Evolutionary conservation across 208 protist species (phyloP).

Genomic region (Paratrypanosoma confusum): DNA sequence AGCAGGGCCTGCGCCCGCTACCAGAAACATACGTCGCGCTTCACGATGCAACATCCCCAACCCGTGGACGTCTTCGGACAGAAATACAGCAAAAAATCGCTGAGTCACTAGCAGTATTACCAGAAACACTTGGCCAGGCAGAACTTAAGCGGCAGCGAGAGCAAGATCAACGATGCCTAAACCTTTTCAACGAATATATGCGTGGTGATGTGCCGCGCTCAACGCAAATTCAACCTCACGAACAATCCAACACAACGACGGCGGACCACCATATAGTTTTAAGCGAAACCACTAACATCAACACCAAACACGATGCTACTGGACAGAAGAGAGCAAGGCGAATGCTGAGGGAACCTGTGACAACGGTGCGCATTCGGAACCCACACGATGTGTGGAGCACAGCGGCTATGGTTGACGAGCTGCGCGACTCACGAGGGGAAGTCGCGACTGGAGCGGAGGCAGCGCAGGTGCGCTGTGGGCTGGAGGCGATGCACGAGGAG

Average conservation of each 20-base stretch:
- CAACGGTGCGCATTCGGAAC: conserved; percentile 76
- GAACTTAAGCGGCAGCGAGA: conserved; percentile 46
- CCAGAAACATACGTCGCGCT: conserved; percentile 87
- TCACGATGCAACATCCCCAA: conserved; percentile 53
- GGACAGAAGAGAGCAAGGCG: neutral
- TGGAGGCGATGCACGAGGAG: conserved; percentile 67
- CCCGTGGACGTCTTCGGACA: conserved; percentile 40
- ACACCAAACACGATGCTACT: too few species aligned
- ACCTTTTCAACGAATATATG: conserved; percentile 81
- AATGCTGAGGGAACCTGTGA: conserved; percentile 6
- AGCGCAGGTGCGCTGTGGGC: conserved; percentile 20
- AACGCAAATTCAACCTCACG: too few species aligned
- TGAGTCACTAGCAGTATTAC: conserved; percentile 56
- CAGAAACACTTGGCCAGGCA: conserved; percentile 56
- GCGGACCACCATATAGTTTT: too few species aligned
- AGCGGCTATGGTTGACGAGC: conserved; percentile 43
- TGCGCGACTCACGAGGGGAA: conserved; percentile 15
- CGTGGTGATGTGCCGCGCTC: conserved; percentile 45
- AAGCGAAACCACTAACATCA: too few species aligned
- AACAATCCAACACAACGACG: too few species aligned
- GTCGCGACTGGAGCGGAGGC: conserved; percentile 18
- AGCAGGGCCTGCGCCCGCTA: conserved; percentile 66
- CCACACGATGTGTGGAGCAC: conserved; percentile 72
- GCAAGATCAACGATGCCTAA: conserved; percentile 55
- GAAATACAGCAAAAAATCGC: conserved; percentile 81